Evolutionary conservation across 2,329 filamentous ascomycete genomes (phyloP), one percentile per base, ranked within the genome.

Genomic region (Alternaria brassicae): DNA sequence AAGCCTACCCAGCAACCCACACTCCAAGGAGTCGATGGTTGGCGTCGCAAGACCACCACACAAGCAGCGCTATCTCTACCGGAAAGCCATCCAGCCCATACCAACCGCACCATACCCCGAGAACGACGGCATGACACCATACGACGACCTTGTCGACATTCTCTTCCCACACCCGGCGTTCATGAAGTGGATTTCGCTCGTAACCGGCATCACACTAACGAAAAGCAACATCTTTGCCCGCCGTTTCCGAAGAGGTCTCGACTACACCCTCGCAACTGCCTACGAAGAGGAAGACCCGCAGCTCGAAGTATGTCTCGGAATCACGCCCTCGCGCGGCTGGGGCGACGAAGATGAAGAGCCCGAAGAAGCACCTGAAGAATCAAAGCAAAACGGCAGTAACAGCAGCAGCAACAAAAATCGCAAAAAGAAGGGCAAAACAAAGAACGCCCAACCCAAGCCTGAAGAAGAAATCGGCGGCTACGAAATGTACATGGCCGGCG

Each of bases 231-330:
- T 96, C 50, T 79, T 96, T n/a, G 92, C 91, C 0, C 88, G 95
- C 21, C 88, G 93, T 32, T 99, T 99, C 83, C 88, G 95, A 8
- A 88, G 88, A 47, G 92, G 95, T 6, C 80, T 89, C 62, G 95
- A 99, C 79, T 99, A 99, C 76, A 96, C 94, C 3, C 86, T 99
- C 19, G 95, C 95, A 2, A 97, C 91, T 19, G 89, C 91, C 21
- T 92, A 96, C 73, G 89, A 85, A 30, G 83, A 86, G 27, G 84
- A 86, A 50, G 86, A 92, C 69, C 86, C 92, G 12, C 89, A 92
- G 45, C 81, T 99, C 3, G 95, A 99, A 77, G 85, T 97, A 52
- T 96, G 92, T 57, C 83, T 99, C 2, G 89, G 91, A 41, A 85
- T 98, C 61, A 98, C 95, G 4, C 93, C 95, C 0, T 93, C 89